These are phyloP conservation scores for Filosporella fistucella DNA, from an alignment of 495 filamentous ascomycete species.

Conservation along the genomic window DNA sequence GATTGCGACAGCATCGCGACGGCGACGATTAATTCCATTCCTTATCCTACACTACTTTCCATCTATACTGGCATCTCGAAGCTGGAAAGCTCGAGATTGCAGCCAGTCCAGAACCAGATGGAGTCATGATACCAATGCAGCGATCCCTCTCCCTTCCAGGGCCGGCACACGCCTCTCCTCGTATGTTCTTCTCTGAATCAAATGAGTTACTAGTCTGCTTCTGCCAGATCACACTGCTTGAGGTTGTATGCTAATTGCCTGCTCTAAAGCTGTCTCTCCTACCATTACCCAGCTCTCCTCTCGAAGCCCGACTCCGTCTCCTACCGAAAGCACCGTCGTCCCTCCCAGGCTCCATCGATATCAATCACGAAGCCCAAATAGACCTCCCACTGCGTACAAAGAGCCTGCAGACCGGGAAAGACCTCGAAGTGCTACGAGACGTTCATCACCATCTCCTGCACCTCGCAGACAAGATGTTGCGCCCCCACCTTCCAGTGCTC, in stretches of 20 bases:
- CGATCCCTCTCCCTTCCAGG: conserved; percentile 30
- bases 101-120: conserved; percentile 21
- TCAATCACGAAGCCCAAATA: conserved; percentile 21
- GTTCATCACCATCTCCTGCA: conserved; percentile 20
- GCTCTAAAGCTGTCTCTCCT: conserved; percentile 21
- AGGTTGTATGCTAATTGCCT: conserved; percentile 12
- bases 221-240: background rate
- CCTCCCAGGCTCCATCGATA: conserved; percentile 21
- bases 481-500: conserved; percentile 1
- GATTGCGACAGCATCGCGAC: background rate
- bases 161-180: conserved; percentile 29
- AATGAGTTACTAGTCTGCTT: background rate
- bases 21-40: no score
- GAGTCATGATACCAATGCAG: conserved; percentile 30
- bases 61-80: conserved; percentile 21
- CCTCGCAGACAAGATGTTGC: conserved; percentile 11
- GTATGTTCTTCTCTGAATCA: conserved; percentile 21
- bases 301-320: conserved; percentile 24
- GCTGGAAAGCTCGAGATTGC: conserved; percentile 26
- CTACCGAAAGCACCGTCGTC: conserved; percentile 14
- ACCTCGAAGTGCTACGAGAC: conserved; percentile 9
- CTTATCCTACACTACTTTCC: background rate
- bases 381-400: conserved; percentile 20
- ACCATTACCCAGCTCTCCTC: conserved; percentile 27
- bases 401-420: conserved; percentile 19